Evolutionary conservation across 1,284 basidiomycete genomes (phyloP).

Genomic region (Thecaphora frezii): DNA sequence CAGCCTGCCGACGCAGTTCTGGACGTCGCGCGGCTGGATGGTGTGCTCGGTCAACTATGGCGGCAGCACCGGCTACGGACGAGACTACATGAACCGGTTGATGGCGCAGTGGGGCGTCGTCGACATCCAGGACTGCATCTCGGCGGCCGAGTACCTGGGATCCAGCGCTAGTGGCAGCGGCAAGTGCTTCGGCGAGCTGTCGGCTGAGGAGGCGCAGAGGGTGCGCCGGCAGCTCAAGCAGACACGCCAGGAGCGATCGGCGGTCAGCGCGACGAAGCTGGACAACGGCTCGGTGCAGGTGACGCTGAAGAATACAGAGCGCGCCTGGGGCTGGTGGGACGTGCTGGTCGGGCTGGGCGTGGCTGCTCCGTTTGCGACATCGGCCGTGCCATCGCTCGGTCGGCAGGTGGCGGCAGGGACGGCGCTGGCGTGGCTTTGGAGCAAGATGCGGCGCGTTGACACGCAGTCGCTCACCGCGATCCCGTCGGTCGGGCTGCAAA

Average conservation of each 20-base stretch:
- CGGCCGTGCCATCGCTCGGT: constrained; percentile 10
- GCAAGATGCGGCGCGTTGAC: constrained; percentile 15
- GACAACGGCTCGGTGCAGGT: constrained; percentile 18
- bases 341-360: constrained; percentile 4
- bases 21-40: constrained; percentile 49
- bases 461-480: constrained; percentile 27
- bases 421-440: constrained; percentile 8
- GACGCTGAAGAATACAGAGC: constrained; percentile 13
- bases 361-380: constrained; percentile 1
- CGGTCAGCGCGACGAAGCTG: constrained; percentile 9
- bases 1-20: constrained; percentile 64
- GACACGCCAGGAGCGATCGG: background rate
- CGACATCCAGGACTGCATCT: constrained; percentile 69
- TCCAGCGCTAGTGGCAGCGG: constrained; percentile 19
- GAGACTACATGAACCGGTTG: constrained; percentile 63
- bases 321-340: constrained; percentile 13
- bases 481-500: constrained; percentile 44
- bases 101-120: constrained; percentile 70
- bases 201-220: constrained; percentile 7
- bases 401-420: background rate
- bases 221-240: constrained; percentile 10
- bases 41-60: constrained; percentile 73
- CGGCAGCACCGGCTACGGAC: constrained; percentile 68
- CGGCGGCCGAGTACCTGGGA: constrained; percentile 64
- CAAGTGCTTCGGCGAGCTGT: constrained; percentile 10